A percentile compares a stretch with the other conserved stretches of the same genome.
Evolutionary conservation across 2,329 filamentous ascomycete genomes (phyloP).

Genomic region (Paraphaeosphaeria sporulosa): DNA sequence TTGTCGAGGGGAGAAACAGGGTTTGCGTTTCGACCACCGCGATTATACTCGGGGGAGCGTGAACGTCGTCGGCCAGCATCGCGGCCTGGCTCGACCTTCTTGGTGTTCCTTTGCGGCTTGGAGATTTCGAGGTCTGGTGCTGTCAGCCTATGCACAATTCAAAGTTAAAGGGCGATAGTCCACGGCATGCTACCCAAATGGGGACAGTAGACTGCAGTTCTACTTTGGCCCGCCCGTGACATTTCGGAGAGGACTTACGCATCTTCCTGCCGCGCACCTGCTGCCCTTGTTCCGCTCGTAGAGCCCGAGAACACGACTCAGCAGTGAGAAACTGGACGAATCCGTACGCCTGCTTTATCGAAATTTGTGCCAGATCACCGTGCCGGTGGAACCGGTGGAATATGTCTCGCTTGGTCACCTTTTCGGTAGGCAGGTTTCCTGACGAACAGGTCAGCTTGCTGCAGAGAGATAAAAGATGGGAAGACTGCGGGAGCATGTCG

Average conservation of each 20-base stretch:
- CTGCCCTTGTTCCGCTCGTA: conserved; percentile 79
- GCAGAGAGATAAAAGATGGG: background rate
- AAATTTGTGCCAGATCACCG: conserved; percentile 90
- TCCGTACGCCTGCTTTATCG: conserved; percentile 94
- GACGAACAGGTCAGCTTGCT: conserved; percentile 24
- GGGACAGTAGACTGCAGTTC: background rate
- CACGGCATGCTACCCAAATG: background rate
- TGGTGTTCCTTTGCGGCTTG: conserved; percentile 82
- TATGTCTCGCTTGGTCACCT: conserved; percentile 91
- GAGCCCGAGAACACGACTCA: conserved; percentile 75
- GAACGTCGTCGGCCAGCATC: conserved; percentile 60
- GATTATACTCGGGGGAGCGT: conserved; percentile 68
- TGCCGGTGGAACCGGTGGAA: conserved; percentile 89
- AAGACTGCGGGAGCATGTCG: background rate
- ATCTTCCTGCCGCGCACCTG: conserved; percentile 90
- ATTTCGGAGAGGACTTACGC: conserved; percentile 67
- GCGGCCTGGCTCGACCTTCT: conserved; percentile 56
- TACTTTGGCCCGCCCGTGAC: background rate
- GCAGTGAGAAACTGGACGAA: conserved; percentile 92
- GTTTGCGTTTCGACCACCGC: conserved; percentile 47
- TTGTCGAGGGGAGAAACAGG: conserved; percentile 51
- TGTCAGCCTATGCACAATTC: conserved; percentile 36
- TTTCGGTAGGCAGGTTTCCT: conserved; percentile 92
- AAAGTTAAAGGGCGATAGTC: background rate
- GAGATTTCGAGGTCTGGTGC: conserved; percentile 83